Percentiles rank a stretch among this genome's conserved stretches.
Evolutionary conservation across 192 early-diverging fungal genomes (phyloP).

Genomic region (Fimicolochytrium jonesii): DNA sequence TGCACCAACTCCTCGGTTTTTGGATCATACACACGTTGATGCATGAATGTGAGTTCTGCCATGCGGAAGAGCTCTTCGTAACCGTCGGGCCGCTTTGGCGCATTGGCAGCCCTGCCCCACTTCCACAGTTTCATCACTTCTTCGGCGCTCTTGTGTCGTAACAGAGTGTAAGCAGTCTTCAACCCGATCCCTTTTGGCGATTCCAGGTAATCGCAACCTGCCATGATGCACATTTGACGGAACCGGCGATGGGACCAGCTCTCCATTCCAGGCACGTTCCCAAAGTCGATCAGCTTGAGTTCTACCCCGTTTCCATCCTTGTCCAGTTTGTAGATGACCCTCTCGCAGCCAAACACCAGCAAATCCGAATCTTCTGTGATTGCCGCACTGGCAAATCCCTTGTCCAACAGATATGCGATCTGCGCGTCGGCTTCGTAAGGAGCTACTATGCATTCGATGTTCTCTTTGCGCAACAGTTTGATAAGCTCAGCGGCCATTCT

Average conservation of each 20-base stretch:
- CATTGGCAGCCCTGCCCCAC: conserved; percentile 43
- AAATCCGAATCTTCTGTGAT: conserved; percentile 97
- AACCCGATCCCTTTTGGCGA: conserved; percentile 83
- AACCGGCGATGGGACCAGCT: conserved; percentile 47
- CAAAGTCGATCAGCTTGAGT: conserved; percentile 56
- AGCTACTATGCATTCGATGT: conserved; percentile 78
- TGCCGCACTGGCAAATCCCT: conserved; percentile 66
- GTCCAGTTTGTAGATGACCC: conserved; percentile 82
- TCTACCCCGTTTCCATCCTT: conserved; percentile 62
- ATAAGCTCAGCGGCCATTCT: conserved; percentile 76
- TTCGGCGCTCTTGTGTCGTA: conserved; percentile 20
- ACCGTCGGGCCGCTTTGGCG: conserved; percentile 50
- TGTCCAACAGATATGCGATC: conserved; percentile 73
- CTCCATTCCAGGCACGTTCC: conserved; percentile 31
- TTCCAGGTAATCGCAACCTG: conserved; percentile 94
- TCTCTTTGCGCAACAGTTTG: conserved; percentile 58
- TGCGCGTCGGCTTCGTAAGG: conserved; percentile 99
- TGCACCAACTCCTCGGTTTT: conserved; percentile 41
- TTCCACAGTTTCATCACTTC: conserved; percentile 34
- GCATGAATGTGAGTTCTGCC: conserved; percentile 84
- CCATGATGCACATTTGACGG: conserved; percentile 90
- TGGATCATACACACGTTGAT: conserved; percentile 88
- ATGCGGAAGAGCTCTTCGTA: conserved; percentile 67
- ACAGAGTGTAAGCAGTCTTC: conserved; percentile 61
- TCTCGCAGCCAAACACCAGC: conserved; percentile 85